Conservation (phyloP, 345 rosid species). For the Arabidopsis arenosa region DNA sequence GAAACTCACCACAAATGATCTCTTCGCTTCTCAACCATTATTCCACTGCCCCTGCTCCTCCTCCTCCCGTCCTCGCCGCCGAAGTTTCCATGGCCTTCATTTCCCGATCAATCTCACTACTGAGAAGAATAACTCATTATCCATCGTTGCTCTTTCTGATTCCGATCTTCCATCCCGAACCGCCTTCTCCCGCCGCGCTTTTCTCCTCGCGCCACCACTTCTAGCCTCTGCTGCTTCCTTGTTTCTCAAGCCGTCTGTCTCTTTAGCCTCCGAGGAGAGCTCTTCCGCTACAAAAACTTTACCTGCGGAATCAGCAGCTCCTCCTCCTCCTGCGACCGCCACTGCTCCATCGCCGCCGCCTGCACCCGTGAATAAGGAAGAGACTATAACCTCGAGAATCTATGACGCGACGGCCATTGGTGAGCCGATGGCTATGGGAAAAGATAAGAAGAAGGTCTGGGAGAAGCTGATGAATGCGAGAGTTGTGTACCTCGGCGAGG, state of each 20-base stretch:
- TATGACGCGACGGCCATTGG: constrained; percentile 91
- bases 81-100: constrained; percentile 26
- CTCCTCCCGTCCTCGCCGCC: constrained; percentile 24
- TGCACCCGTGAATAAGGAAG: constrained; percentile 37
- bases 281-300: constrained; percentile 10
- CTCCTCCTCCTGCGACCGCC: constrained; percentile 37
- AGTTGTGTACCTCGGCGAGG: constrained; percentile 86
- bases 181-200: constrained; percentile 41
- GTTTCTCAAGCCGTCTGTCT: constrained; percentile 27
- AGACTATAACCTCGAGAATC: constrained; percentile 59
- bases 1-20: constrained; percentile 38
- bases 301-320: constrained; percentile 15
- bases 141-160: constrained; percentile 30
- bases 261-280: constrained; percentile 35
- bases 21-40: constrained; percentile 38
- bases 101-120: constrained; percentile 19
- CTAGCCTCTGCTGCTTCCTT: constrained; percentile 40
- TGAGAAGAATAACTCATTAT: constrained; percentile 1
- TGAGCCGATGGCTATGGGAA: constrained; percentile 88
- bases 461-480: constrained; percentile 85
- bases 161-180: constrained; percentile 25
- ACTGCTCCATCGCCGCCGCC: constrained; percentile 37
- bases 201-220: constrained; percentile 45
- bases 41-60: constrained; percentile 34
- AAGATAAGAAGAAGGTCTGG: constrained; percentile 85